Evolutionary conservation across 805 yeast species (phyloP).

Genomic region (Suhomyces kilbournensis): DNA sequence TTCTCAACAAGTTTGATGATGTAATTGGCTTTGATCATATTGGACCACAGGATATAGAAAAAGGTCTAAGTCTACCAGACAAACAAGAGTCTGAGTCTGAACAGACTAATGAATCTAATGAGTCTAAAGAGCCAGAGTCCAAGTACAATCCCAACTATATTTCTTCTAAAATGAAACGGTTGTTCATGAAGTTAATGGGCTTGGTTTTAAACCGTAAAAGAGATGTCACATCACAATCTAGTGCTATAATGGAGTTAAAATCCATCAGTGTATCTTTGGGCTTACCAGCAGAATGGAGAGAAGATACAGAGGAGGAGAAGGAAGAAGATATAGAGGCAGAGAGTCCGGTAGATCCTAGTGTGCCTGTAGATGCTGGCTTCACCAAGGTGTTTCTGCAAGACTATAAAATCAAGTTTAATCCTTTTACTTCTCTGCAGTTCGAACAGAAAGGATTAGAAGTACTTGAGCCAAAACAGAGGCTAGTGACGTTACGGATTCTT

Average conservation of each 20-base stretch:
- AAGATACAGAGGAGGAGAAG: constrained; percentile 8
- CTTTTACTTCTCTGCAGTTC: constrained; percentile 23
- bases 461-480: constrained; percentile 31
- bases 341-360: constrained; percentile 22
- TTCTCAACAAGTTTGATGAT: constrained; percentile 28
- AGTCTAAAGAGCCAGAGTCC: no score
- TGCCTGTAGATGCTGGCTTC: constrained; percentile 16
- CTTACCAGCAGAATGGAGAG: constrained; percentile 40
- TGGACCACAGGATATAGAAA: constrained; percentile 40
- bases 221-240: constrained; percentile 16
- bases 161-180: constrained; percentile 29
- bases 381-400: constrained; percentile 4
- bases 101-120: not conserved
- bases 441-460: constrained; percentile 34
- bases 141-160: constrained; percentile 10
- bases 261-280: constrained; percentile 26
- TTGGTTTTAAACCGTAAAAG: constrained; percentile 38
- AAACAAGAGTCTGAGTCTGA: not conserved
- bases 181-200: constrained; percentile 31
- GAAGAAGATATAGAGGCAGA: constrained; percentile 4
- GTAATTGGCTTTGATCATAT: constrained; percentile 20
- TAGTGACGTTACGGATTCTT: constrained; percentile 35
- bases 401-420: constrained; percentile 18
- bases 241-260: constrained; percentile 36
- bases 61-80: constrained; percentile 28